Evolutionary conservation across 169 alveolate genomes (phyloP), one percentile per base, ranked within the genome.

Genomic region (Plasmodium chabaudi): DNA sequence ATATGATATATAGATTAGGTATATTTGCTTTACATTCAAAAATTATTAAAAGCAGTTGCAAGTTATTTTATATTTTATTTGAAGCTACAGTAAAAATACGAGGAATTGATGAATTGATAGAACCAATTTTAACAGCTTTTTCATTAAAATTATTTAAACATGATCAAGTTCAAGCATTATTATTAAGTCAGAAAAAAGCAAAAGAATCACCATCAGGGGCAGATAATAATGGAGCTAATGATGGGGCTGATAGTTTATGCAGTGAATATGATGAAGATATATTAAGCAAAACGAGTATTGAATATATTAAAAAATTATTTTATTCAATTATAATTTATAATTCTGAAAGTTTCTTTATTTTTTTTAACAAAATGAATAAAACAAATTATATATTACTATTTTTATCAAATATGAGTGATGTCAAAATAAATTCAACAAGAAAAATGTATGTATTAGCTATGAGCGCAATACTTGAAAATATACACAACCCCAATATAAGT

Each of bases 1-100:
- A 79, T 23, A 79, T 79, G 89, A 27, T 79, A 0, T 79, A 79
- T 6, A 67, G 89, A 10, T 79, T 79, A 19, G 89, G 89, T n/a
- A 79, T 79, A 55, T 79, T 79, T 69, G 89, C 89, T 10, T 53
- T 79, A 60, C 89, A 79, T 57, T 79, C 89, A 5, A 51, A n/a
- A 79, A 79, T 79, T 51, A 70, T 79, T 0, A 79, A 79, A 55
- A 59, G 68, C 55, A 67, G 82, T 27, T 79, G 82, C 34, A 79
- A 65, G 19, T 51, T 79, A 51, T 79, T 79, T 56, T 79, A 65
- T 39, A 64, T 79, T 17, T 19, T 79, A 13, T 79, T 79, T 46
- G 89, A 79, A 51, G 89, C 89, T 9, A 79, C 89, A 15, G 89
- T 79, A 12, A 79, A 79, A 15, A 65, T 67, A 0, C 15, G 82